Conservation (phyloP, 257 asterid species). For the Leptodermis oblonga region DNA sequence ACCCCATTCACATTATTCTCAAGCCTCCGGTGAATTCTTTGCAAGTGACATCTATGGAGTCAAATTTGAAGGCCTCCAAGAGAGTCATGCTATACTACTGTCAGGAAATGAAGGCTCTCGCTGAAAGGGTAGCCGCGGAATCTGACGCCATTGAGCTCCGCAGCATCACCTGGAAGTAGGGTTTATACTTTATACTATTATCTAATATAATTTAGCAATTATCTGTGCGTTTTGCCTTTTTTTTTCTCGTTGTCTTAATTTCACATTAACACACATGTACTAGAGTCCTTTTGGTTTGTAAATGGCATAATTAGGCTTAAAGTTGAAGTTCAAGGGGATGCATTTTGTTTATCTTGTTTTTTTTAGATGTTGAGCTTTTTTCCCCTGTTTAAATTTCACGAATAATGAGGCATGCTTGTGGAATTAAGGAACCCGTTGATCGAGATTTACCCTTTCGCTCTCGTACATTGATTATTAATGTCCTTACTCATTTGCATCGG, state of each 20-base stretch:
- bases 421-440: background rate
- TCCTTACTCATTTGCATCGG: background rate
- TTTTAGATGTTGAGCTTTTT: background rate
- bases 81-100: conserved; percentile 75
- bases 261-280: background rate
- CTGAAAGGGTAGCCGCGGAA: conserved; percentile 68
- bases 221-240: background rate
- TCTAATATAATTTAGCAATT: background rate
- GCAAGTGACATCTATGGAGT: conserved; percentile 40
- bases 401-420: background rate
- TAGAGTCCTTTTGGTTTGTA: background rate
- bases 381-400: background rate
- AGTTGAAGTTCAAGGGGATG: background rate
- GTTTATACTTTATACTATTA: background rate
- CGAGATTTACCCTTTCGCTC: background rate
- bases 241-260: background rate
- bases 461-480: background rate
- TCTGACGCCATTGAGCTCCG: conserved; percentile 94
- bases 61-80: conserved; percentile 40
- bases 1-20: conserved; percentile 84
- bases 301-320: background rate
- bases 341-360: background rate
- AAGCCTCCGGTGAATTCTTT: conserved; percentile 62
- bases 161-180: conserved; percentile 78
- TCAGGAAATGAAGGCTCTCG: conserved; percentile 85